Evolutionary conservation across 768 basidiomycete species (phyloP), one percentile per base, ranked within the genome.

Genomic region (Gloeopeniophorella convolvens): DNA sequence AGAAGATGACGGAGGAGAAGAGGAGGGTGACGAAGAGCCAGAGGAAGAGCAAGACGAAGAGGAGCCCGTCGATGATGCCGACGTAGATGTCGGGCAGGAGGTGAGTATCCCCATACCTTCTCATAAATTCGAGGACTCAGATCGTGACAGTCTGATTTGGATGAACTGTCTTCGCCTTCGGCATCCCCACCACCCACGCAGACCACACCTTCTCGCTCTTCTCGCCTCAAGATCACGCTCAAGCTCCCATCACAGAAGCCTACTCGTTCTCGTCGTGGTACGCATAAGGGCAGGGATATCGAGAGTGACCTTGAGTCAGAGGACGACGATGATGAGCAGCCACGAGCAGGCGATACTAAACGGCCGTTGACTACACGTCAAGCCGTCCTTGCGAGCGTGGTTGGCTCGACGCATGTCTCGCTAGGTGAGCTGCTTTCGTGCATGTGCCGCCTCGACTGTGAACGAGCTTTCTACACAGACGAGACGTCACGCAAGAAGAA

Each of bases 341-440:
- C 63, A 1, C 61, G 62, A 1, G 62, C 62, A 1, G 60, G 52
- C 7, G 53, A 64, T 9, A 48, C 65, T 0, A 57, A 62, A 7
- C 60, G 66, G 7, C 59, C 64, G 0, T 43, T 74, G 46, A 74
- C 72, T 0, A 69, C 72, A 8, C 68, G 85, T 21, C 85, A 88
- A 57, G 85, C 85, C 2, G 85, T 83, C 13, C 68, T 86, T 8
- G 81, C 81, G 1, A 82, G 80, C 48, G 80, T 84, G 26, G 77
- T 82, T 2, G 83, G 80, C 47, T 72, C 83, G 0, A 74, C 79
- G 0, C 84, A 87, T 60, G 83, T 88, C 27, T 79, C 83, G 1
- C 66, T 88, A 13, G 67, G 81, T 82, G 50, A 40, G 68, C 61
- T 16, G 6, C 18, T 24, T 13, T 9, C 18, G 26, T 5, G 27